Conservation (phyloP, 805 yeast genomes). For the Naumovozyma castellii region DNA sequence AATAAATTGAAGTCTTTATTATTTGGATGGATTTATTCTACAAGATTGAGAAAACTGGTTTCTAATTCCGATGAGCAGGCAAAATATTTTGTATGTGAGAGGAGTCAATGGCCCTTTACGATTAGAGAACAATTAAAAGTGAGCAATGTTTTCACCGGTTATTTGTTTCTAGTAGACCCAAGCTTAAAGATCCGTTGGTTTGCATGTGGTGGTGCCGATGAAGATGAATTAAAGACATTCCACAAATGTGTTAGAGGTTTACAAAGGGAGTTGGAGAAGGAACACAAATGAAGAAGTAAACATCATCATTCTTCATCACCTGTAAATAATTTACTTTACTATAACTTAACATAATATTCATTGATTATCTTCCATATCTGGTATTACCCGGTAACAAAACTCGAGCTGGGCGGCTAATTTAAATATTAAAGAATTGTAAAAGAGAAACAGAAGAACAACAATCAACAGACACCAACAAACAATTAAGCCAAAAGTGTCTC, state of each 20-base stretch:
- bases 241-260: conserved; percentile 4
- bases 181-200: conserved; percentile 82
- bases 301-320: too few species aligned
- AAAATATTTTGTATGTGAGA: conserved; percentile 55
- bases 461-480: too few species aligned
- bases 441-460: not conserved
- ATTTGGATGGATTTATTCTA: conserved; percentile 32
- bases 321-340: too few species aligned
- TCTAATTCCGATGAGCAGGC: conserved; percentile 36
- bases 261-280: conserved; percentile 6
- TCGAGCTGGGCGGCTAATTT: conserved; percentile 1
- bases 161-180: conserved; percentile 67
- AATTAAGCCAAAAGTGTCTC: too few species aligned
- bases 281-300: too few species aligned
- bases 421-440: not conserved
- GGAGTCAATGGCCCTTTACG: conserved; percentile 46
- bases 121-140: conserved; percentile 52
- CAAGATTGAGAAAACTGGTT: conserved; percentile 34
- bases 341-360: too few species aligned
- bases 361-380: too few species aligned
- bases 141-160: conserved; percentile 75
- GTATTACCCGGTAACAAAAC: too few species aligned
- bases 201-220: conserved; percentile 65
- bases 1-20: conserved; percentile 58
- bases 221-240: conserved; percentile 47